These are phyloP conservation scores for Nematodospora valgi DNA, from an alignment of 805 yeast species.

Conservation along the genomic window DNA sequence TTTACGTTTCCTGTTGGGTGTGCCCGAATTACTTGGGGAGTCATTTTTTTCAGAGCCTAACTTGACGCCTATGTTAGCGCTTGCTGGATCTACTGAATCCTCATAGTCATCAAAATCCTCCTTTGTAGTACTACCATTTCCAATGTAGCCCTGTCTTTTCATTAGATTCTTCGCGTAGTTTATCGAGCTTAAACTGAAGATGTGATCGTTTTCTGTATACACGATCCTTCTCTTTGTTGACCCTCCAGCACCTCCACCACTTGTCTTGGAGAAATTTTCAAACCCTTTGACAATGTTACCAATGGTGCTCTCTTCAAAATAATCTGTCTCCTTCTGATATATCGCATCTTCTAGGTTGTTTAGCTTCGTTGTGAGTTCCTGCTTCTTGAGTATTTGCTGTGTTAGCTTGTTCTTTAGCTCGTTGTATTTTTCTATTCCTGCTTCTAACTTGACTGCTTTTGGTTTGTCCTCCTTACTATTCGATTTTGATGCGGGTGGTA, in stretches of 20 bases:
- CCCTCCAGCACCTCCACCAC: conserved; percentile 13
- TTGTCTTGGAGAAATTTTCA: conserved; percentile 64
- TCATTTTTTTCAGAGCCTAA: no score
- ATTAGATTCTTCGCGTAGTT: conserved; percentile 58
- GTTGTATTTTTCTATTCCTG: conserved; percentile 51
- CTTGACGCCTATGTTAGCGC: neutral
- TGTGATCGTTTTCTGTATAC: conserved; percentile 71
- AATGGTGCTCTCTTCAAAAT: conserved; percentile 65
- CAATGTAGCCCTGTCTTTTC: conserved; percentile 38
- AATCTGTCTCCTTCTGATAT: conserved; percentile 72
- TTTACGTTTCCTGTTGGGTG: conserved; percentile 17
- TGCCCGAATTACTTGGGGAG: conserved; percentile 5
- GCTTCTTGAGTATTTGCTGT: conserved; percentile 58
- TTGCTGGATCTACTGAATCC: conserved; percentile 30
- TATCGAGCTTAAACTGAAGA: conserved; percentile 74
- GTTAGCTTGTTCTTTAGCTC: conserved; percentile 63
- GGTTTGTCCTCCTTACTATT: neutral
- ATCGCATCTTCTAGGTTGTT: conserved; percentile 70
- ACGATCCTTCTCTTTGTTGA: conserved; percentile 43
- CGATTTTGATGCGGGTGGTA: neutral
- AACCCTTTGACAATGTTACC: conserved; percentile 92
- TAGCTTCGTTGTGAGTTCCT: conserved; percentile 60
- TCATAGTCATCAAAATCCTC: conserved; percentile 39
- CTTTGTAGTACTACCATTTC: conserved; percentile 10
- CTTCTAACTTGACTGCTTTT: neutral